phyloP scores from a whole-genome alignment of 768 basidiomycete species.

The Imleria badia region DNA sequence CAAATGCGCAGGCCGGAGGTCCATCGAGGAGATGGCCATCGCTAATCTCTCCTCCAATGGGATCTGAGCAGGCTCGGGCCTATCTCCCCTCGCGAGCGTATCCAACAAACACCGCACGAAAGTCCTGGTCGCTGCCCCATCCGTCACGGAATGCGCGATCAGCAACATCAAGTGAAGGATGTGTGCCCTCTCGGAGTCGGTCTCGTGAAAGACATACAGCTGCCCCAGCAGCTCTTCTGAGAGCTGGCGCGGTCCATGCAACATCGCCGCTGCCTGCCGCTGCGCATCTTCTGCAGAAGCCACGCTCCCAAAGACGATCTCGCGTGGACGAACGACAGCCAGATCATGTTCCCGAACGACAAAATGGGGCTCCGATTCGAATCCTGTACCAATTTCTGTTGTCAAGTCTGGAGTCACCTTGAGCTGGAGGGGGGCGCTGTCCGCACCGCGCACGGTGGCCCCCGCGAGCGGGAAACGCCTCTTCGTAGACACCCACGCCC shows the following conservation, averaged over 20 bases:
- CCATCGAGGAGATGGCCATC: no score
- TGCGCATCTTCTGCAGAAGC: constrained; percentile 36
- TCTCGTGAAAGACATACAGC: not conserved
- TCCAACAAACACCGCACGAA: not conserved
- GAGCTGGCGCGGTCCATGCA: constrained; percentile 30
- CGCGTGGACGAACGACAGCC: no score
- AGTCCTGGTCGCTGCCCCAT: not conserved
- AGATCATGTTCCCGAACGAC: constrained; percentile 41
- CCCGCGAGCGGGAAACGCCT: constrained; percentile 50
- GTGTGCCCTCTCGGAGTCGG: not conserved
- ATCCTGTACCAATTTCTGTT: not conserved
- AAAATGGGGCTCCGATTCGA: constrained; percentile 30
- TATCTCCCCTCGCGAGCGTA: no score
- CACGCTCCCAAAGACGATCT: constrained; percentile 38
- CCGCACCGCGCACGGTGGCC: constrained; percentile 33
- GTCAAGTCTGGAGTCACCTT: not conserved
- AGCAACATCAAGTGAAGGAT: not conserved
- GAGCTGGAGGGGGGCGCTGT: not conserved
- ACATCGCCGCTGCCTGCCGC: constrained; percentile 26
- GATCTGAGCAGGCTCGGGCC: no score
- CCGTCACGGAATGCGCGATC: not conserved
- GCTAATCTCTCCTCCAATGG: no score
- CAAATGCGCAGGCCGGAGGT: no score
- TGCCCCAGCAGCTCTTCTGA: not conserved
- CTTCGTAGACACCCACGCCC: constrained; percentile 49